phyloP scores from a whole-genome alignment of 352 stramenopile genomes.

The Aphanomyces stellatus region DNA sequence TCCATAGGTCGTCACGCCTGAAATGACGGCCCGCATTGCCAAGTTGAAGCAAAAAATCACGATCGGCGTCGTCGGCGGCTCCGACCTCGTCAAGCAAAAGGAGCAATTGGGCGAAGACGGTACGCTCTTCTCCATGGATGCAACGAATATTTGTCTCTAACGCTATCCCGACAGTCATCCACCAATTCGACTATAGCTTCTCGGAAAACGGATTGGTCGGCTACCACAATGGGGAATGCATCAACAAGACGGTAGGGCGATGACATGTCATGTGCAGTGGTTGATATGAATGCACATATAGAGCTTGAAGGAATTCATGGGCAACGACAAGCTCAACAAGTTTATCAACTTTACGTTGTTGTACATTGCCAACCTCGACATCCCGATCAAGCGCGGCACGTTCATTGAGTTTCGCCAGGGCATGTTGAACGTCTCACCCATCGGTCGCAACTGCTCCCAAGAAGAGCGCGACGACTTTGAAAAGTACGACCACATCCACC shows the following conservation, averaged over 20 bases:
- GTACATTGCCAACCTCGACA: slow-evolving; percentile 91
- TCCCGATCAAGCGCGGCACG: slow-evolving; percentile 97
- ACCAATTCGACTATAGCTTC: slow-evolving; percentile 98
- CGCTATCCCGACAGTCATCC: slow-evolving; percentile 50
- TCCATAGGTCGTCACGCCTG: slow-evolving; percentile 74
- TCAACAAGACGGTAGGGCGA: slow-evolving; percentile 70
- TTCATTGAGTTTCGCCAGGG: slow-evolving; percentile 99
- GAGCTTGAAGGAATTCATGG: slow-evolving; percentile 91
- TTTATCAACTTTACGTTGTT: slow-evolving; percentile 96
- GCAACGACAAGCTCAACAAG: slow-evolving; percentile 96
- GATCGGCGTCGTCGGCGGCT: slow-evolving; percentile 97
- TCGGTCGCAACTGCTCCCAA: slow-evolving; percentile 97
- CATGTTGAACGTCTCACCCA: slow-evolving; percentile 99
- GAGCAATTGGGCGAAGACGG: slow-evolving; percentile 95
- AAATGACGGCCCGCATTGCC: slow-evolving; percentile 93
- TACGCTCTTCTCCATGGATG: slow-evolving; percentile 24
- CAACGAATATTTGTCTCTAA: background rate
- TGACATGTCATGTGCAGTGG: background rate
- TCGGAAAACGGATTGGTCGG: slow-evolving; percentile 98
- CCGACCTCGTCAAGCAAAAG: slow-evolving; percentile 98
- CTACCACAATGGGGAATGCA: slow-evolving; percentile 92
- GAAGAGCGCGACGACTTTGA: slow-evolving; percentile 98
- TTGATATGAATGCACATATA: slow-evolving; percentile 27
- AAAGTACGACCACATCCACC: slow-evolving; percentile 92
- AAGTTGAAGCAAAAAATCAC: slow-evolving; percentile 91